These are phyloP conservation scores for Mediolabrus comicus DNA, from an alignment of 108 stramenopile genomes.

Conservation along the genomic window DNA sequence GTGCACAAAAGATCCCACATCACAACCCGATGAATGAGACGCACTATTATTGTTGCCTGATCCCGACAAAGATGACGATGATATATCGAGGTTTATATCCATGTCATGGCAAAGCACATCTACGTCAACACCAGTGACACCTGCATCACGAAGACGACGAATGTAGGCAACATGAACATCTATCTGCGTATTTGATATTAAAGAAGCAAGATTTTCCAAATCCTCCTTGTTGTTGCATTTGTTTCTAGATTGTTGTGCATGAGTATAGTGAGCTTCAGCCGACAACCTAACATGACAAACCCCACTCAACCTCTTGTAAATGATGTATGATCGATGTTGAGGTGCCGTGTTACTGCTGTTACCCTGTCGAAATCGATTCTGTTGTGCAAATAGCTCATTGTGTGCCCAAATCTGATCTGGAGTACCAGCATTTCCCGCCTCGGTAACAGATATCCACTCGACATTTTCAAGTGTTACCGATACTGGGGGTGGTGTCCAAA, in stretches of 20 bases:
- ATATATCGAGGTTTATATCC: conserved; percentile 49
- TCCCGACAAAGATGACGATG: conserved; percentile 28
- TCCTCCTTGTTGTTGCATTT: neutral
- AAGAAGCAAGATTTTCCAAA: neutral
- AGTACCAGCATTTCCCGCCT: conserved; percentile 57
- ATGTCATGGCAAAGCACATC: conserved; percentile 60
- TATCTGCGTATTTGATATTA: conserved; percentile 33
- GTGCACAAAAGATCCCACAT: conserved; percentile 26
- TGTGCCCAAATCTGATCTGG: conserved; percentile 77
- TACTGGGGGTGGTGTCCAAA: conserved; percentile 70
- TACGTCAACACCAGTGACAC: conserved; percentile 58
- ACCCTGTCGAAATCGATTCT: neutral
- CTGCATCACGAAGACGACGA: conserved; percentile 66
- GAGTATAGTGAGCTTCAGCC: neutral
- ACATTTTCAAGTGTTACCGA: conserved; percentile 43
- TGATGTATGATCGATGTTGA: conserved; percentile 46
- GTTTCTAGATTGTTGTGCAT: no score
- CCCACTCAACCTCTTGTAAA: conserved; percentile 64
- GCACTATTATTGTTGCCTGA: neutral
- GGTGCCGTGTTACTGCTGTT: neutral
- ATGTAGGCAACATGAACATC: conserved; percentile 66
- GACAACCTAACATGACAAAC: conserved; percentile 35
- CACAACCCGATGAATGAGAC: conserved; percentile 4
- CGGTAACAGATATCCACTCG: conserved; percentile 60
- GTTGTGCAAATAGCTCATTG: conserved; percentile 48